These are phyloP conservation scores for Tulasnella sp. DNA, from an alignment of 768 basidiomycete species.

Conservation along the genomic window DNA sequence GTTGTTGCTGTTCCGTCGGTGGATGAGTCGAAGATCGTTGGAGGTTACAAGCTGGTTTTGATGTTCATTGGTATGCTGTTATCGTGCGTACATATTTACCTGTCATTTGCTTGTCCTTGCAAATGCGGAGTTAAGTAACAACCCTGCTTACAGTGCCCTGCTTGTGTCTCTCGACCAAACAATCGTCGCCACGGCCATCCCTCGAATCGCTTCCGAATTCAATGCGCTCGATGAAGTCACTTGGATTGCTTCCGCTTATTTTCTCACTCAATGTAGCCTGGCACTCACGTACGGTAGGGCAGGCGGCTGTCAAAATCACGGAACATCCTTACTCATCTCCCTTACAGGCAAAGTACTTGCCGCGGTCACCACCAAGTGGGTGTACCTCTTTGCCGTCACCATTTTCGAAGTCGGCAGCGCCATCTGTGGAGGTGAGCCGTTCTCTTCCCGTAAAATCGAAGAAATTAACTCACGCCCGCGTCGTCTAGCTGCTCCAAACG, in stretches of 20 bases:
- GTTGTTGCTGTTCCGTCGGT: not conserved
- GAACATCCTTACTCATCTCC: constrained; percentile 31
- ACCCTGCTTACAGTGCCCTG: not conserved
- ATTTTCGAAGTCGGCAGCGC: constrained; percentile 54
- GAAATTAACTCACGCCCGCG: not conserved
- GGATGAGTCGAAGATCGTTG: too few relatives aligned
- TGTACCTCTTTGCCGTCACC: constrained; percentile 39
- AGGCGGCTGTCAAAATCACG: not conserved
- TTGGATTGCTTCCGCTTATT: constrained; percentile 36
- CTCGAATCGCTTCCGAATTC: constrained; percentile 34
- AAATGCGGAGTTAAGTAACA: not conserved
- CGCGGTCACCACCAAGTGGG: constrained; percentile 43
- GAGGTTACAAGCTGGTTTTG: too few relatives aligned
- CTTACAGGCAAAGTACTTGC: constrained; percentile 31
- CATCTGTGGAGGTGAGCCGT: constrained; percentile 46
- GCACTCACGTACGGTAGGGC: constrained; percentile 35
- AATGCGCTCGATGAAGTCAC: constrained; percentile 34
- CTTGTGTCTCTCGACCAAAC: constrained; percentile 36
- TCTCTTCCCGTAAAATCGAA: not conserved
- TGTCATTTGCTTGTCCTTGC: not conserved
- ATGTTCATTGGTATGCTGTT: too few relatives aligned
- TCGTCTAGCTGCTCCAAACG: constrained; percentile 36
- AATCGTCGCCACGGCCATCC: constrained; percentile 35
- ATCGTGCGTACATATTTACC: not conserved
- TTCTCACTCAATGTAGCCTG: constrained; percentile 35